These are phyloP conservation scores for Calvatia gigantea DNA, from an alignment of 768 basidiomycete genomes.

Conservation along the genomic window DNA sequence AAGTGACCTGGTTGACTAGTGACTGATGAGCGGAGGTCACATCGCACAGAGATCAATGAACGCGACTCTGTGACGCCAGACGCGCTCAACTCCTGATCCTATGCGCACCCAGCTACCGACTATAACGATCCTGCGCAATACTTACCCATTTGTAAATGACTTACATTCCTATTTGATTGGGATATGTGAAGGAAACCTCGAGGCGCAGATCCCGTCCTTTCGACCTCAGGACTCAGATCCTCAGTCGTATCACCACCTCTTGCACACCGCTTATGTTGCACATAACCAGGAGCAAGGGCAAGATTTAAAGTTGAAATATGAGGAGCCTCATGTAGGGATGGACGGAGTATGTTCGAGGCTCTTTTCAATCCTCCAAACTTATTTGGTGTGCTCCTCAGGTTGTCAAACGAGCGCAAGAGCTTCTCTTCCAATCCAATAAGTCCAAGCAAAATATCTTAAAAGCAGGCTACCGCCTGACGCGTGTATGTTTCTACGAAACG, in stretches of 20 bases:
- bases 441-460: slow-evolving; percentile 56
- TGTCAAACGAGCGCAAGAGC: slow-evolving; percentile 57
- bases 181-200: slow-evolving; percentile 25
- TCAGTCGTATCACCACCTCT: slow-evolving; percentile 27
- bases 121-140: slow-evolving; percentile 35
- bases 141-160: slow-evolving; percentile 38
- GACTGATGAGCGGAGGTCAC: no score
- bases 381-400: slow-evolving; percentile 34
- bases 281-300: not conserved
- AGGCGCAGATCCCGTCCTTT: slow-evolving; percentile 6
- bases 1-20: no score
- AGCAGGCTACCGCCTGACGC: slow-evolving; percentile 58
- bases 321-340: slow-evolving; percentile 7
- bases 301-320: not conserved
- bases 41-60: no score
- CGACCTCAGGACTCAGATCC: slow-evolving; percentile 22
- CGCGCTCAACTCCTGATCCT: not conserved
- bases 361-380: not conserved
- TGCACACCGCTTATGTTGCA: slow-evolving; percentile 1
- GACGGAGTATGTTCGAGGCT: slow-evolving; percentile 27
- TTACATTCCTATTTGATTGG: slow-evolving; percentile 36
- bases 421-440: slow-evolving; percentile 41
- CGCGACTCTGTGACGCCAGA: no score
- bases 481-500: slow-evolving; percentile 14
- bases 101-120: slow-evolving; percentile 18